Conservation (phyloP, 257 asterid genomes). For the Ligustrum vulgare region DNA sequence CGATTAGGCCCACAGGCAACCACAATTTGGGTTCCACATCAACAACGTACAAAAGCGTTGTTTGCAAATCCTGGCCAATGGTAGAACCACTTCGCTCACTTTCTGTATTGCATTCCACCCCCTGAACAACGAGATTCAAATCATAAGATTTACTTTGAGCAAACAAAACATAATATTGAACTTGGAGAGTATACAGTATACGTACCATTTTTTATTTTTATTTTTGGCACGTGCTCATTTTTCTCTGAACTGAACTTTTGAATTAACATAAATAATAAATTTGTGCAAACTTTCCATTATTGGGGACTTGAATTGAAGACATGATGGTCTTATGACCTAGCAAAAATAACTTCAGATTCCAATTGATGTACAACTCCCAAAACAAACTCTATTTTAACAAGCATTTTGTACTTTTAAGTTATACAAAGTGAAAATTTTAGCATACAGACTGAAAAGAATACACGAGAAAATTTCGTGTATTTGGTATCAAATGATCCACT, state of each 20-base stretch:
- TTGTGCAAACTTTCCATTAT: neutral
- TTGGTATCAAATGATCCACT: neutral
- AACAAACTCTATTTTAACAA: neutral
- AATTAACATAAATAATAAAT: neutral
- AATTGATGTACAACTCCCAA: neutral
- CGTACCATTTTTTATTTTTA: neutral
- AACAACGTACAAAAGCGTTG: slow-evolving; percentile 60
- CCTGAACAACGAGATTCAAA: slow-evolving; percentile 28
- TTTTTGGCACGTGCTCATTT: neutral
- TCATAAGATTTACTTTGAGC: slow-evolving; percentile 11
- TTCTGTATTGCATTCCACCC: slow-evolving; percentile 36
- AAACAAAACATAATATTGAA: slow-evolving; percentile 3
- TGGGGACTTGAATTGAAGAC: neutral
- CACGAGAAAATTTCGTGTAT: neutral
- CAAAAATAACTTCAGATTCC: neutral
- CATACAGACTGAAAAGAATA: neutral
- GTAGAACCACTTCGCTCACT: slow-evolving; percentile 28
- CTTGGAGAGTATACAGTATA: neutral
- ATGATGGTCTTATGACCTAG: neutral
- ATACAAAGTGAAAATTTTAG: neutral
- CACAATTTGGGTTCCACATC: slow-evolving; percentile 78
- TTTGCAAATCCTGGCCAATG: slow-evolving; percentile 40
- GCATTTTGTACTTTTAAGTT: neutral
- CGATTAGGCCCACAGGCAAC: slow-evolving; percentile 79
- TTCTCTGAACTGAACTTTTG: neutral